Evolutionary conservation across 768 basidiomycete genomes (phyloP).

Genomic region (Leccinum pellstonianum): DNA sequence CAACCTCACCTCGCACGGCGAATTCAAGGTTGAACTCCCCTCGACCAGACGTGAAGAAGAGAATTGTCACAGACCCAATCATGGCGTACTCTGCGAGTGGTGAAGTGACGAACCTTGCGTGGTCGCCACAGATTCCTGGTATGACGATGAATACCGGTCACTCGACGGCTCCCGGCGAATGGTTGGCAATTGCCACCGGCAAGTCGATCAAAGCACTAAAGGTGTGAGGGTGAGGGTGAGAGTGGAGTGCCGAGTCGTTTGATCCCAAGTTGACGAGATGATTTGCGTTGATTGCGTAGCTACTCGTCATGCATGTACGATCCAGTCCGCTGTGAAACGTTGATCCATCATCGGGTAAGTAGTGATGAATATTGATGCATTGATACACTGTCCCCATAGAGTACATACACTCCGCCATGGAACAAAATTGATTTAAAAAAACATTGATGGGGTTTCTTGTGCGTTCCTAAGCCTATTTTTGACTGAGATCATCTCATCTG

Average conservation of each 20-base stretch:
- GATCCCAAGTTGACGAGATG: not conserved
- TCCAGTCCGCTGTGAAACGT: not conserved
- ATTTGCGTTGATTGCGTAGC: not conserved
- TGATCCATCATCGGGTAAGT: not conserved
- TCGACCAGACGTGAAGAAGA: slow-evolving; percentile 77
- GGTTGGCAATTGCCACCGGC: slow-evolving; percentile 82
- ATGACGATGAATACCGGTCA: slow-evolving; percentile 75
- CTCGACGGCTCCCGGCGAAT: slow-evolving; percentile 75
- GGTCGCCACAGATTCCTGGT: slow-evolving; percentile 83
- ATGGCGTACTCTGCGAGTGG: slow-evolving; percentile 79
- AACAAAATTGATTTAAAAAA: too few relatives aligned
- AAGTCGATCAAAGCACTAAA: slow-evolving; percentile 80
- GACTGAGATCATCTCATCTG: not conserved
- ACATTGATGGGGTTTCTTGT: not conserved
- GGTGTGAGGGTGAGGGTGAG: slow-evolving; percentile 54
- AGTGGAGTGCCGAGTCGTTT: not conserved
- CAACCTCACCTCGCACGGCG: slow-evolving; percentile 65
- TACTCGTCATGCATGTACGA: slow-evolving; percentile 1
- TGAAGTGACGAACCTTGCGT: slow-evolving; percentile 83
- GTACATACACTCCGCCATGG: too few relatives aligned
- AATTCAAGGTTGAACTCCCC: slow-evolving; percentile 78
- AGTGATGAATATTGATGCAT: not conserved
- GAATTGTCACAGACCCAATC: slow-evolving; percentile 68
- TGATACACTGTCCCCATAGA: too few relatives aligned
- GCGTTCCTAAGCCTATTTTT: not conserved